These are phyloP conservation scores for Aspergillus novofumigatus DNA, from an alignment of 2,329 filamentous ascomycete species.

Conservation along the genomic window DNA sequence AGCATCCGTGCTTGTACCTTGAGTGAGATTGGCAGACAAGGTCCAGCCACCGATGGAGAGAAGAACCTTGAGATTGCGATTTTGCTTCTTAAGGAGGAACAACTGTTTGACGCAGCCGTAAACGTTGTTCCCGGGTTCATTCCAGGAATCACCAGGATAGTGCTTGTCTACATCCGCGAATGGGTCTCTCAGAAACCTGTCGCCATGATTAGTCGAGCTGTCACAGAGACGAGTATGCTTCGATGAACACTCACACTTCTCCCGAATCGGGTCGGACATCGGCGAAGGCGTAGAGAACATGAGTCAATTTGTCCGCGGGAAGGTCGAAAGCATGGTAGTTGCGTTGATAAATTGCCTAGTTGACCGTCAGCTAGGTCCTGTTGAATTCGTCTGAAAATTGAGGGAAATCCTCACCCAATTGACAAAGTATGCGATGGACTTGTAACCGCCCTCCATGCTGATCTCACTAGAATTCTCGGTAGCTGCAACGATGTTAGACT, in stretches of 20 bases:
- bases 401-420: conserved; percentile 37
- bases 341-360: conserved; percentile 73
- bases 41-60: conserved; percentile 81
- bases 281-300: conserved; percentile 84
- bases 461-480: conserved; percentile 9
- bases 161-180: conserved; percentile 68
- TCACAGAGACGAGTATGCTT: background rate
- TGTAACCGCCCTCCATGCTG: conserved; percentile 26
- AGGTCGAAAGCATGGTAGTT: conserved; percentile 79
- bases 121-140: conserved; percentile 66
- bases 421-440: conserved; percentile 41
- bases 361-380: background rate
- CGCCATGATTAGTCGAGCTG: conserved; percentile 6
- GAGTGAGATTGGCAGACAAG: conserved; percentile 72
- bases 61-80: conserved; percentile 72
- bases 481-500: background rate
- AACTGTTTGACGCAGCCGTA: conserved; percentile 77
- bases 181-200: conserved; percentile 56
- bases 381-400: background rate
- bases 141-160: conserved; percentile 63
- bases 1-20: conserved; percentile 59
- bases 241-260: conserved; percentile 58
- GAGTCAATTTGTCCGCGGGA: conserved; percentile 74
- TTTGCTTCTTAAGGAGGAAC: conserved; percentile 67
- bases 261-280: conserved; percentile 75